These are phyloP conservation scores for Phanerochaete sordida DNA, from an alignment of 768 basidiomycete genomes.

Conservation along the genomic window DNA sequence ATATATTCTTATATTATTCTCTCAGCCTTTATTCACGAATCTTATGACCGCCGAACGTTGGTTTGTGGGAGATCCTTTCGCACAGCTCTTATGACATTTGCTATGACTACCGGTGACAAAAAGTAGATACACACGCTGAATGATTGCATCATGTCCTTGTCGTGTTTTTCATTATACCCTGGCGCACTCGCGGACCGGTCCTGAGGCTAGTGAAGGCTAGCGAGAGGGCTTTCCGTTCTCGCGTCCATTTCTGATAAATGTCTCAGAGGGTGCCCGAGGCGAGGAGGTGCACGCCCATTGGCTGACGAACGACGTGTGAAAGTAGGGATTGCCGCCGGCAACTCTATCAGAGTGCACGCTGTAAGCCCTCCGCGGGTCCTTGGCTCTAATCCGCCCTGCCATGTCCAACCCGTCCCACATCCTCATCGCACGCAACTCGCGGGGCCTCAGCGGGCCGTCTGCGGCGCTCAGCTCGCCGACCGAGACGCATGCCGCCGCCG, in stretches of 20 bases:
- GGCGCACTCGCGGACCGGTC: not conserved
- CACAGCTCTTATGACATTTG: slow-evolving; percentile 2
- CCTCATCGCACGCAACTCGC: slow-evolving; percentile 83
- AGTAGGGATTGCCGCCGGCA: not conserved
- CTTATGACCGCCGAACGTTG: slow-evolving; percentile 3
- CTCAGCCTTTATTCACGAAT: slow-evolving; percentile 1
- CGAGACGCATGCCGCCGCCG: slow-evolving; percentile 84
- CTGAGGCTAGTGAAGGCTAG: not conserved
- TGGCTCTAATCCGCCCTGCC: not conserved
- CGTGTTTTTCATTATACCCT: not conserved
- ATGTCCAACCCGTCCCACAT: slow-evolving; percentile 79
- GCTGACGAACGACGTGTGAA: not conserved
- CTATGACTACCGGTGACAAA: slow-evolving; percentile 5
- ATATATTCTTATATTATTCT: slow-evolving; percentile 4
- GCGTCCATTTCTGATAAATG: not conserved
- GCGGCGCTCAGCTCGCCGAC: slow-evolving; percentile 82
- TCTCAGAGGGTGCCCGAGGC: not conserved
- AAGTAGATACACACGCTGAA: slow-evolving; percentile 1
- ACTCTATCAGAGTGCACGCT: not conserved
- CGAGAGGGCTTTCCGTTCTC: not conserved
- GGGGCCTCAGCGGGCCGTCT: slow-evolving; percentile 71
- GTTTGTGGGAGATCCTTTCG: not conserved
- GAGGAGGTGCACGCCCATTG: not conserved
- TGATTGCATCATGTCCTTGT: slow-evolving; percentile 2
- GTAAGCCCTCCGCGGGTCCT: not conserved